Conservation (phyloP, 1,139 yeast genomes). For the Nematodospora anomalae region DNA sequence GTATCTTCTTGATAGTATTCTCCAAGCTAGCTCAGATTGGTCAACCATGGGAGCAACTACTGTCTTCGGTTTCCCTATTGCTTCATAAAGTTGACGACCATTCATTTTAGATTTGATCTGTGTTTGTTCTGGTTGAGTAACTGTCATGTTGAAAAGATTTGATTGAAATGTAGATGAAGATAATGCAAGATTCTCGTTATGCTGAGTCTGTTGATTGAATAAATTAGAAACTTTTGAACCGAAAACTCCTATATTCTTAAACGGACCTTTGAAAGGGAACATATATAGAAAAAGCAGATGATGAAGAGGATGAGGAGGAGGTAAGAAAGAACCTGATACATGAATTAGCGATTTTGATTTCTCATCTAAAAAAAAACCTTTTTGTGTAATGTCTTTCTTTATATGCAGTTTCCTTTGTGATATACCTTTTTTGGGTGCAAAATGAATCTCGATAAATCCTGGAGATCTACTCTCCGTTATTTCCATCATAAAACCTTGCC, state of each 20-base stretch:
- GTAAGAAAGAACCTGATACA: too few species aligned
- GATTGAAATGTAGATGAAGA: background rate
- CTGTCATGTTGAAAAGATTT: conserved; percentile 1
- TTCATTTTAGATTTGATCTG: conserved; percentile 16
- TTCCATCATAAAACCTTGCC: too few species aligned
- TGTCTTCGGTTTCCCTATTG: conserved; percentile 73
- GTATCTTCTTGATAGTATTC: conserved; percentile 77
- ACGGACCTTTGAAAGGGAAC: background rate
- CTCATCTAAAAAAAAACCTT: too few species aligned
- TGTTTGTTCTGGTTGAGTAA: background rate
- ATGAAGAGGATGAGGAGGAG: background rate
- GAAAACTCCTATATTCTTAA: background rate
- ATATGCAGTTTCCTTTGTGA: too few species aligned
- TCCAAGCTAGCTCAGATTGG: conserved; percentile 95
- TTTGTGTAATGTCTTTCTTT: too few species aligned
- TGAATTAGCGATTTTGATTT: too few species aligned
- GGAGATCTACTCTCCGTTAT: too few species aligned
- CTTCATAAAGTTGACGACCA: conserved; percentile 72
- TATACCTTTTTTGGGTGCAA: too few species aligned
- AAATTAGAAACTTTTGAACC: background rate
- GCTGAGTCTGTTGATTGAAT: background rate
- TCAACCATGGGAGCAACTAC: conserved; percentile 99
- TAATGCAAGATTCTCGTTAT: background rate
- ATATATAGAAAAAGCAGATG: background rate
- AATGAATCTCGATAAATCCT: too few species aligned